Evolutionary conservation across 164 flowering plant species (phyloP).

Genomic region (Nelumbo lutea): DNA sequence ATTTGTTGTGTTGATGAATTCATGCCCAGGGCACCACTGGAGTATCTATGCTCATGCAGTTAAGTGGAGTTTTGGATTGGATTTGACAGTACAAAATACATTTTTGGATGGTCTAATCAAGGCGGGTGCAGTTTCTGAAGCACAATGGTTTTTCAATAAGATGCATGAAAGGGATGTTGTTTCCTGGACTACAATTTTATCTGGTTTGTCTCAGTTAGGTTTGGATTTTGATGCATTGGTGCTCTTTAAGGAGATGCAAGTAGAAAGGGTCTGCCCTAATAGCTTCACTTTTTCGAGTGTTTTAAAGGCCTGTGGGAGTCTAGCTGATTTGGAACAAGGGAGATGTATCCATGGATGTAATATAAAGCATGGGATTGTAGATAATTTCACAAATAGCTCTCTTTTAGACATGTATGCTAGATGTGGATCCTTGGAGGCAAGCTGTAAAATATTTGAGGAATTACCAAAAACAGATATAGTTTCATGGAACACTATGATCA

Average conservation of each 20-base stretch:
- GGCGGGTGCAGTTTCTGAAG: conserved; percentile 18
- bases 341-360: conserved; percentile 21
- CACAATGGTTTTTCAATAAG: conserved; percentile 17
- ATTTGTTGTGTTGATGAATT: conserved; percentile 21
- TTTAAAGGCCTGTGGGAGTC: conserved; percentile 23
- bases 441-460: conserved; percentile 17
- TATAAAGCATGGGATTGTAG: conserved; percentile 19
- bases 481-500: conserved; percentile 30
- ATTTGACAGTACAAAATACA: conserved; percentile 22
- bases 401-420: conserved; percentile 29
- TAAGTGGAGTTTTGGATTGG: conserved; percentile 20
- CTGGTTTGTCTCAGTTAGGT: conserved; percentile 23
- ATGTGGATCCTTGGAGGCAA: conserved; percentile 25
- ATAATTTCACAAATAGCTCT: conserved; percentile 20
- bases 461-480: conserved; percentile 18
- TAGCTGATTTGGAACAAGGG: conserved; percentile 21
- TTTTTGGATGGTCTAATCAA: conserved; percentile 22
- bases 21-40: conserved; percentile 17
- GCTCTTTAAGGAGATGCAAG: conserved; percentile 20
- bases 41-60: conserved; percentile 17
- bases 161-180: conserved; percentile 26
- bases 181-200: conserved; percentile 29
- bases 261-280: conserved; percentile 19
- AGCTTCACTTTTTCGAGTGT: conserved; percentile 26
- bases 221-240: conserved; percentile 15